Percentiles rank a stretch among this genome's conserved stretches.
Evolutionary conservation across 768 basidiomycete genomes (phyloP).

Genomic region (Calocera viscosa): DNA sequence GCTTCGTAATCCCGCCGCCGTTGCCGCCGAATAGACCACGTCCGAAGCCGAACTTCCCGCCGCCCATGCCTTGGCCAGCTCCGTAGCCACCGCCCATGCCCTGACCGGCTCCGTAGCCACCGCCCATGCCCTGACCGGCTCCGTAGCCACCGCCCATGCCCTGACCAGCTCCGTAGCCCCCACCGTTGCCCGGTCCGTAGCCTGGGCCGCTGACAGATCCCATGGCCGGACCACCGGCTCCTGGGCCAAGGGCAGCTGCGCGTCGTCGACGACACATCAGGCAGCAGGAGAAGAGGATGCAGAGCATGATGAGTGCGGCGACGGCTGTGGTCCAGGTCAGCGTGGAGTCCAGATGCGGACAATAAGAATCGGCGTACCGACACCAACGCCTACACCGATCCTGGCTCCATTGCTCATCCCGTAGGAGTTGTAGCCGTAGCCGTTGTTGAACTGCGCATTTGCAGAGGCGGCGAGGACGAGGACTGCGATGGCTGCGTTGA

Average conservation of each 20-base stretch:
- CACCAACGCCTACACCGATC: not conserved
- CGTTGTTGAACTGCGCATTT: not conserved
- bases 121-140: not conserved
- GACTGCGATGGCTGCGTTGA: not conserved
- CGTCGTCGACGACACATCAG: not conserved
- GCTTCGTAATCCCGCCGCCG: not conserved
- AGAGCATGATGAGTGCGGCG: not conserved
- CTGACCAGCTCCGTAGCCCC: not conserved
- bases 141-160: not conserved
- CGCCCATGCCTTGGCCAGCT: too few relatives aligned
- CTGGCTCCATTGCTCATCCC: not conserved
- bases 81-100: too few relatives aligned
- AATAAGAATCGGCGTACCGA: not conserved
- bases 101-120: too few relatives aligned
- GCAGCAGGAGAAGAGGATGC: constrained; percentile 1
- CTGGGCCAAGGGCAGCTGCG: not conserved
- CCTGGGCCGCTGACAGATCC: not conserved
- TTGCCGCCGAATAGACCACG: not conserved
- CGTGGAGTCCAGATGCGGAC: not conserved
- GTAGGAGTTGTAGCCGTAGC: not conserved
- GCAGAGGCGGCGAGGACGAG: not conserved
- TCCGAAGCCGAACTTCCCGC: not conserved
- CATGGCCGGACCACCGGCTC: not conserved
- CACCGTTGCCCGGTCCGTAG: not conserved
- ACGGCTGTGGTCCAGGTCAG: not conserved